Evolutionary conservation across 768 basidiomycete species (phyloP).

Genomic region (Hericium rajendrae): DNA sequence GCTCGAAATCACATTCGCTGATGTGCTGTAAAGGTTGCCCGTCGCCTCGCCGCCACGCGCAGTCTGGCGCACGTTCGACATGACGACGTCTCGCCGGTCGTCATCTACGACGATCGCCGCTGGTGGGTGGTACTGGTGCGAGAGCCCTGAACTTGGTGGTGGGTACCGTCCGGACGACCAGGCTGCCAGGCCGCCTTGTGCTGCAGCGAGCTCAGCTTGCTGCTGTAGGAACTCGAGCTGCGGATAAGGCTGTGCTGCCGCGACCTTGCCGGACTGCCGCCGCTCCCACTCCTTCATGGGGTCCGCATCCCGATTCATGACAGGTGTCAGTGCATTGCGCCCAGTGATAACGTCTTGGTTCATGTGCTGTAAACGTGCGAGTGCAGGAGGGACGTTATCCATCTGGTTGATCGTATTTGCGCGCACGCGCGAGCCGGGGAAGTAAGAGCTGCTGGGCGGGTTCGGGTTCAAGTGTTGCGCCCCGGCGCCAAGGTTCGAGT

Average conservation of each 20-base stretch:
- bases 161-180: constrained; percentile 47
- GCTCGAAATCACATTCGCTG: constrained; percentile 50
- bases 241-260: constrained; percentile 71
- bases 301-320: constrained; percentile 81
- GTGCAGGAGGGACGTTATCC: constrained; percentile 89
- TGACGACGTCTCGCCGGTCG: constrained; percentile 66
- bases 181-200: constrained; percentile 41
- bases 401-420: constrained; percentile 90
- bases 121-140: constrained; percentile 55
- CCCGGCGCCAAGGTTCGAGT: constrained; percentile 5
- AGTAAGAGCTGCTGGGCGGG: constrained; percentile 59
- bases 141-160: constrained; percentile 56
- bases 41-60: constrained; percentile 37
- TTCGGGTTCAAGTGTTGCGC: constrained; percentile 31
- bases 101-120: constrained; percentile 59
- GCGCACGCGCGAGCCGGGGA: constrained; percentile 59
- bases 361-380: constrained; percentile 85
- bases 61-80: constrained; percentile 67
- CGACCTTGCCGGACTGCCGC: constrained; percentile 64
- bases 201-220: constrained; percentile 76
- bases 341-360: constrained; percentile 71
- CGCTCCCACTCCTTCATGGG: constrained; percentile 95
- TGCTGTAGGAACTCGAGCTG: constrained; percentile 89
- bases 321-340: constrained; percentile 83
- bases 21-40: constrained; percentile 9